Evolutionary conservation across 345 rosid genomes (phyloP), one percentile per base, ranked within the genome.

Genomic region (Lagerstroemia speciosa): DNA sequence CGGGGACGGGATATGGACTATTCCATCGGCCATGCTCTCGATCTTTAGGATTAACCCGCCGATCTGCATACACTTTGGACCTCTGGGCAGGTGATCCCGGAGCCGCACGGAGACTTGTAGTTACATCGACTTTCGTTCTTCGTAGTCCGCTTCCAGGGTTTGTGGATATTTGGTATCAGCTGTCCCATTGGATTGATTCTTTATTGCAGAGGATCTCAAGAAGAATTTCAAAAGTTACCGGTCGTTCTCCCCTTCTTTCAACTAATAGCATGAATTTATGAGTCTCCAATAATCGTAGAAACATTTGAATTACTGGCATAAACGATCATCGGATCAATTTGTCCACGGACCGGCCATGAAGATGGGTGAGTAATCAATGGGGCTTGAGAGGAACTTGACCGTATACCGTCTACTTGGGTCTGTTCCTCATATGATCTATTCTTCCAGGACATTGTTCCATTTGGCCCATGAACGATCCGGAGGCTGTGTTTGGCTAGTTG

Each of bases 1-100:
- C 8, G 98, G 96, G 0, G 98, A 93, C 0, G 98, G 96, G 16
- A 89, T 93, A 41, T 93, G 97, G 98, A 93, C 93, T 2, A 77
- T 93, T 57, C 97, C 98, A 14, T 88, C 97, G 1, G 97, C 98
- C 1, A 50, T 90, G n/a, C 92, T 93, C 34, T 87, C 98, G 5
- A 87, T 93, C 74, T 81, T 93, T 57, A 90, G 84, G 84, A 77
- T 93, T 74, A 83, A 87, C 66, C 98, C 97, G 1, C 98, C 98
- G 30, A 88, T 90, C 57, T 93, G 97, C 79, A 93, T 93, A 97
- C 82, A 87, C 80, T 93, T 90, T 32, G 90, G 98, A 31, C 97
- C 96, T 10, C 60, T 93, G 9, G 22, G 67, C 63, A 27, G 20
- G 34, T 27, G 34, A 58, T 14, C 53, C 31, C 34, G 5, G 26